Evolutionary conservation across 108 stramenopile genomes (phyloP), one percentile per base, ranked within the genome.

Genomic region (Skeletonema menzelii): DNA sequence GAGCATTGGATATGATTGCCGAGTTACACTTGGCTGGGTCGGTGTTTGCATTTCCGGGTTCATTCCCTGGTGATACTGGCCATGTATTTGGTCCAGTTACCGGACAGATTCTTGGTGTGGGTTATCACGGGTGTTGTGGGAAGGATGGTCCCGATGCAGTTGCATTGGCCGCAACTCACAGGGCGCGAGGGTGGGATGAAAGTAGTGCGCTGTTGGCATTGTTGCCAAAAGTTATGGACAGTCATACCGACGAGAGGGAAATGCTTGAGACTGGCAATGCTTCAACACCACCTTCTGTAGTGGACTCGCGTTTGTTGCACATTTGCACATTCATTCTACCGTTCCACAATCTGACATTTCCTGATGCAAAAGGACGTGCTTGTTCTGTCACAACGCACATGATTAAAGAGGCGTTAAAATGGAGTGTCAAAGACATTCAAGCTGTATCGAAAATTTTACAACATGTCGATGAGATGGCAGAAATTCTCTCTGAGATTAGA

Each of bases 371-470:
- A 62, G 79, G 77, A 14, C 82, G 79, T 20, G 70, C 67, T 11
- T 70, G 76, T 13, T 53, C 65, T 27, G 86, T 92, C 5, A 80
- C 80, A 3, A 58, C 86, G 31, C 88, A 87, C 69, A 89, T 95
- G 85, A 80, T 92, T 24, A 87, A 87, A 59, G 91, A 95, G 53
- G 69, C 86, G 14, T 79, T 95, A 61, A 95, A 95, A 66, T 95
- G 89, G 62, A 82, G 87, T 40, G 85, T 86, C 62, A 84, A 81
- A 26, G 91, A 95, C 59, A 76, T 82, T 15, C 63, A 72, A 55
- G 84, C 66, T 49, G 80, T 92, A 24, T 47, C 66, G 7, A 75
- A 63, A 26, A 65, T 92, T 6, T 56, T 84, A 42, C 61, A 84
- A 12, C 62, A 83, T 56, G 76, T 91, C 27, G 90, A 91, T 68